Percentiles rank a stretch among this genome's conserved stretches.
phyloP scores from a whole-genome alignment of 257 asterid genomes.

The Fraxinus anomala region DNA sequence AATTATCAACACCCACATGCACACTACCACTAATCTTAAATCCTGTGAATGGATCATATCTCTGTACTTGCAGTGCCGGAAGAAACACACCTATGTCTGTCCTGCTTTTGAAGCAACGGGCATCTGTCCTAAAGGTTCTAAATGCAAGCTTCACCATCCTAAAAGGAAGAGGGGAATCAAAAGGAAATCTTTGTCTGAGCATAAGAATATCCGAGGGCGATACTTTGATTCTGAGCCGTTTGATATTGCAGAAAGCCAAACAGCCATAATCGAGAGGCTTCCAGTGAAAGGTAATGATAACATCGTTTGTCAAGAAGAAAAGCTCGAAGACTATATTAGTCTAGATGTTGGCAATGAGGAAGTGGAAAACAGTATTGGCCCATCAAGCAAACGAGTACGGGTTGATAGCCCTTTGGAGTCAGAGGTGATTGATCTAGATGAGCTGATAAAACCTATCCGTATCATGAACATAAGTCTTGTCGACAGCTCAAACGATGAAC shows the following conservation, averaged over 20 bases:
- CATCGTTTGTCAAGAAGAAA: slow-evolving; percentile 42
- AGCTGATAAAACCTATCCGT: slow-evolving; percentile 37
- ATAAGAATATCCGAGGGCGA: slow-evolving; percentile 65
- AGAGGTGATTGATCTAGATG: slow-evolving; percentile 33
- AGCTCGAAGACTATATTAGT: slow-evolving; percentile 67
- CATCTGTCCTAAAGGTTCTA: slow-evolving; percentile 59
- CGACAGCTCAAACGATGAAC: slow-evolving; percentile 5
- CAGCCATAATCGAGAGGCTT: slow-evolving; percentile 31
- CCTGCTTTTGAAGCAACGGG: slow-evolving; percentile 82
- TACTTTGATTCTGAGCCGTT: slow-evolving; percentile 75
- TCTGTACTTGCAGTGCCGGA: slow-evolving; percentile 86
- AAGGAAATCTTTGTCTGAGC: slow-evolving; percentile 48
- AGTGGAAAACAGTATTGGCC: slow-evolving; percentile 23
- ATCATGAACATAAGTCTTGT: slow-evolving; percentile 33
- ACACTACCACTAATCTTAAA: slow-evolving; percentile 43
- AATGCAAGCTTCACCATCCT: slow-evolving; percentile 98
- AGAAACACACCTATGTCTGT: slow-evolving; percentile 87
- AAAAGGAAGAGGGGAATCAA: slow-evolving; percentile 58
- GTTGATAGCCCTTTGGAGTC: slow-evolving; percentile 27
- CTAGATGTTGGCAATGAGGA: slow-evolving; percentile 53
- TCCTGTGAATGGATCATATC: slow-evolving; percentile 60
- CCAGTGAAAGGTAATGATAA: slow-evolving; percentile 47
- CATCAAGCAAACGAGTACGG: slow-evolving; percentile 20
- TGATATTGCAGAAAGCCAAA: slow-evolving; percentile 35
- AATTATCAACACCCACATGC: slow-evolving; percentile 28